Evolutionary conservation across 768 basidiomycete genomes (phyloP), one percentile per base, ranked within the genome.

Genomic region (Calocybe gangraenosa): DNA sequence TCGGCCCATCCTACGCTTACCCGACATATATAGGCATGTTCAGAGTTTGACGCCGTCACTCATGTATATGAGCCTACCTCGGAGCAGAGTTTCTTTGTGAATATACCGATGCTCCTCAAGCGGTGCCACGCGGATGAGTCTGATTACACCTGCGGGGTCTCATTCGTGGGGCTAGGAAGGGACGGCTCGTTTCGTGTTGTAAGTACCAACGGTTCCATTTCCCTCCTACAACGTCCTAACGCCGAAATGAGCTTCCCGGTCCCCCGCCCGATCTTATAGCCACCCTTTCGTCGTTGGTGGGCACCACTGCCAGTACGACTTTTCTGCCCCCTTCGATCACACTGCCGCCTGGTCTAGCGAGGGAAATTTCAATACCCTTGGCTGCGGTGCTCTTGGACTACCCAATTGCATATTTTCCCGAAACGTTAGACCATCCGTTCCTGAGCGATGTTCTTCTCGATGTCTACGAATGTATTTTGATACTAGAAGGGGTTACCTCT

Each of bases 311-410:
- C 11, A 36, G 33, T 8, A 37, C 46, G 15, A 21, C 28, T 11
- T 14, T 36, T 9, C 44, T 48, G 7, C 36, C 40, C 5, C n/a
- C 43, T 0, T 62, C 65, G 9, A 50, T 65, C 42, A 56, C 61
- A 38, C 50, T 75, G 21, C 56, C 66, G 9, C 44, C 51, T 33
- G 43, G 42, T 19, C 52, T 66, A 11, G 39, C 63, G 3, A 49
- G 59, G 14, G 53, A 59, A 44, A 55, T 44, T 8, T 59, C 66
- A 1, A 62, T 85, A 33, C 75, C 82, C 11, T 65, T 85, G 3
- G 79, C 82, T 3, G 83, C 71, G 1, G 48, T 81, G 7, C 58
- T 84, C 19, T 71, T 84, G 25, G 82, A 82, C 47, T 85, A 84
- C 52, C 76, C 77, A 7, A 71, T 83, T 7, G 69, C 73, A 18